Evolutionary conservation across 768 basidiomycete genomes (phyloP).

Genomic region (Kwoniella heveanensis): DNA sequence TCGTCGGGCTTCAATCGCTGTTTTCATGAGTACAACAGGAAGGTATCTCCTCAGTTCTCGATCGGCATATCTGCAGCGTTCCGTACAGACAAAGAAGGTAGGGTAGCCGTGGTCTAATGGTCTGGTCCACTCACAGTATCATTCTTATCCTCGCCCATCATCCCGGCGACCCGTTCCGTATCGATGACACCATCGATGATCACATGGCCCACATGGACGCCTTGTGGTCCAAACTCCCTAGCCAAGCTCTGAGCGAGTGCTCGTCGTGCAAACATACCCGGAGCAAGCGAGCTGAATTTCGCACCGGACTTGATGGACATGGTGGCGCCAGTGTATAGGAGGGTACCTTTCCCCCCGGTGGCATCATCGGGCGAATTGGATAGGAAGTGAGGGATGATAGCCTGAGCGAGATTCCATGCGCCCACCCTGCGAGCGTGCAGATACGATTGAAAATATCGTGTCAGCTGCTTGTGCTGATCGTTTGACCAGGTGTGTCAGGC

Average conservation of each 20-base stretch:
- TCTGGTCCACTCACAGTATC: slow-evolving; percentile 22
- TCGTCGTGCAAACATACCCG: slow-evolving; percentile 44
- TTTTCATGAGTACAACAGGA: background rate
- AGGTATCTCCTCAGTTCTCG: no score
- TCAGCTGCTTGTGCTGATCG: no score
- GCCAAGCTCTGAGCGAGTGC: slow-evolving; percentile 50
- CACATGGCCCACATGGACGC: slow-evolving; percentile 54
- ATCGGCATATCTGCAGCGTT: no score
- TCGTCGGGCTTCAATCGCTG: slow-evolving; percentile 37
- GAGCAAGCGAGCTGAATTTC: slow-evolving; percentile 36
- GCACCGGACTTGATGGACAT: slow-evolving; percentile 42
- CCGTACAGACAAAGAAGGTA: no score
- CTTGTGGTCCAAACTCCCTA: slow-evolving; percentile 51
- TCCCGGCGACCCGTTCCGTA: slow-evolving; percentile 29
- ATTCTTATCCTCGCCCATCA: slow-evolving; percentile 36
- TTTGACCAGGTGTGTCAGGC: background rate
- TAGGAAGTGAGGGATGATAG: slow-evolving; percentile 33
- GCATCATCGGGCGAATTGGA: slow-evolving; percentile 10
- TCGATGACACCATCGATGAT: slow-evolving; percentile 47
- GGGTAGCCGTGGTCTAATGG: no score
- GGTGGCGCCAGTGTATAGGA: slow-evolving; percentile 52
- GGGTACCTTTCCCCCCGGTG: slow-evolving; percentile 26
- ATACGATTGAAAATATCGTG: background rate
- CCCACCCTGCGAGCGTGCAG: slow-evolving; percentile 26
- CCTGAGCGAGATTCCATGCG: slow-evolving; percentile 46